phyloP scores from a whole-genome alignment of 1,284 basidiomycete species.

The Chondrostereum purpureum region DNA sequence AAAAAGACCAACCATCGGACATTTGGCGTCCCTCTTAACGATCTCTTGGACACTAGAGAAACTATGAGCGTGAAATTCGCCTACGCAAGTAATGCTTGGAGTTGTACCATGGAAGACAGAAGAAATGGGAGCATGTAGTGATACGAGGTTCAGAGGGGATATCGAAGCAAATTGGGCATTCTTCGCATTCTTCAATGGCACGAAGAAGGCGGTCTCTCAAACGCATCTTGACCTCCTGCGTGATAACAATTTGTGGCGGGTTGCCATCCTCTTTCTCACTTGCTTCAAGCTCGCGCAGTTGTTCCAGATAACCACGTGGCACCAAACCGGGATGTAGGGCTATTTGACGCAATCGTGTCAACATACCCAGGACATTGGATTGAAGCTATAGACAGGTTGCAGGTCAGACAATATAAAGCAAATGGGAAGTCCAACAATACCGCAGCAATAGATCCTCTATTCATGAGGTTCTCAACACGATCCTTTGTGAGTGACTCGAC shows the following conservation, averaged over 20 bases:
- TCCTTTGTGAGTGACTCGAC: constrained; percentile 60
- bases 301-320: constrained; percentile 69
- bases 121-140: constrained; percentile 72
- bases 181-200: constrained; percentile 76
- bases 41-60: constrained; percentile 56
- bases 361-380: constrained; percentile 71
- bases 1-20: constrained; percentile 61
- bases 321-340: constrained; percentile 77
- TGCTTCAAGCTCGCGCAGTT: constrained; percentile 40
- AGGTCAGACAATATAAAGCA: neutral
- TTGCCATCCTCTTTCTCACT: constrained; percentile 22
- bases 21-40: constrained; percentile 60
- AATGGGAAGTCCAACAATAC: neutral
- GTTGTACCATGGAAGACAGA: constrained; percentile 75
- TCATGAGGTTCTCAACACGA: constrained; percentile 55
- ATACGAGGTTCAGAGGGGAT: constrained; percentile 66
- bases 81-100: constrained; percentile 15
- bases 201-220: constrained; percentile 62
- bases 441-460: constrained; percentile 24
- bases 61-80: constrained; percentile 1
- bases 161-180: constrained; percentile 77
- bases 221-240: constrained; percentile 42
- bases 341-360: constrained; percentile 84
- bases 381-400: constrained; percentile 39
- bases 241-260: constrained; percentile 30